phyloP scores from a whole-genome alignment of 1,284 basidiomycete species.

The Tylopilus sp. region DNA sequence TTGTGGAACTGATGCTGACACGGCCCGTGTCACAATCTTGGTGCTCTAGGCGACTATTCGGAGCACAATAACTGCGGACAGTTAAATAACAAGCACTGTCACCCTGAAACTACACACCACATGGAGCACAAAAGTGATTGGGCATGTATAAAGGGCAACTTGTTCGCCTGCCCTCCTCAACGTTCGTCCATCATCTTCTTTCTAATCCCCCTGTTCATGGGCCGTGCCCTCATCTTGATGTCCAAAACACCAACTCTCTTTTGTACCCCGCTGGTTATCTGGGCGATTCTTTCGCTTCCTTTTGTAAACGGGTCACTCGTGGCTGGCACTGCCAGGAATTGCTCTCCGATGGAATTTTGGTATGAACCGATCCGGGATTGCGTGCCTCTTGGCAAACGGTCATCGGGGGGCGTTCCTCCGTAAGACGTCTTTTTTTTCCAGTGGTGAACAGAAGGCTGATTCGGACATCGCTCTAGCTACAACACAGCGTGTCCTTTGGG shows the following conservation, averaged over 20 bases:
- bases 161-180: neutral
- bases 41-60: constrained; percentile 3
- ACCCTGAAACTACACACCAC: neutral
- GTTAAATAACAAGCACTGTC: neutral
- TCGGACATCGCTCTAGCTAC: constrained; percentile 5
- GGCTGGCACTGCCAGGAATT: constrained; percentile 11
- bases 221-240: constrained; percentile 13
- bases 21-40: constrained; percentile 1
- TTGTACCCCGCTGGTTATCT: constrained; percentile 1
- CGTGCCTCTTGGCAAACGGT: constrained; percentile 7
- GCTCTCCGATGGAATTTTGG: constrained; percentile 17
- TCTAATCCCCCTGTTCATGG: neutral
- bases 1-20: neutral
- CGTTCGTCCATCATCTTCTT: neutral
- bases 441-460: neutral
- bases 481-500: constrained; percentile 8
- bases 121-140: constrained; percentile 9
- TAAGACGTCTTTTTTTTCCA: constrained; percentile 9
- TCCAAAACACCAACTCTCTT: neutral
- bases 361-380: constrained; percentile 13
- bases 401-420: constrained; percentile 3
- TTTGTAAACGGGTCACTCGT: constrained; percentile 6
- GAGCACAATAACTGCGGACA: constrained; percentile 3
- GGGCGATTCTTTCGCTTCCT: constrained; percentile 7
- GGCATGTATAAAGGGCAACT: constrained; percentile 2